Evolutionary conservation across 177 flowering plant species (phyloP), one percentile per base, ranked within the genome.

Genomic region (Vitis hybrid): DNA sequence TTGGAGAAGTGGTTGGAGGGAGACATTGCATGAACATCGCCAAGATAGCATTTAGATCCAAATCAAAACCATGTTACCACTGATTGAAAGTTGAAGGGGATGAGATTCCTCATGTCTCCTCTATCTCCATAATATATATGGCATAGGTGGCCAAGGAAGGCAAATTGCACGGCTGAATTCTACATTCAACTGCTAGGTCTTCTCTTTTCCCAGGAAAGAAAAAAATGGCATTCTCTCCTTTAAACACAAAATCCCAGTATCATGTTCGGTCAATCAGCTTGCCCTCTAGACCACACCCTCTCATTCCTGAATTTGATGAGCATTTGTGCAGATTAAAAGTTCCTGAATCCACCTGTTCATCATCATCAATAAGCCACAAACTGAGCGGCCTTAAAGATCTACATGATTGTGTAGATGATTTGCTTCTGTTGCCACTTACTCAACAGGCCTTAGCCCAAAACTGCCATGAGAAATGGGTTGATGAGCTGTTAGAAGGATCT

Each of bases 401-500:
- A 70, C 68, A 78, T 26, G 73, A 69, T 22, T 74, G 65, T 58
- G 71, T 77, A 10, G 76, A 80, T 39, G 72, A 67, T 39, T 68
- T 75, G 60, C 77, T 85, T 56, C 74, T 10, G 1, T 31, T 83
- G 60, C 82, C 84, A 1, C 71, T 31, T 2, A 65, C 60, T 16
- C 82, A 76, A 68, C 76, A 78, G 50, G 51, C 50, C 22, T 48
- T 82, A 1, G 22, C 68, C 26, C 75, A 62, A 67, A 75, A 67
- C 14, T 16, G 57, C 3, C 20, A 63, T 1, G 67, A 33, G 51
- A 58, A 67, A 49, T 64, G 61, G 56, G 64, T 64, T 16, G 76
- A 79, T 22, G 71, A 71, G 49, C 48, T 71, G 1, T 60, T 81
- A 18, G 84, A 85, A 52, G 83, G 86, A 55, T 76, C 80, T 66